Conservation (phyloP, 78 protist genomes). For the Planoprotostelium fungivorum region DNA sequence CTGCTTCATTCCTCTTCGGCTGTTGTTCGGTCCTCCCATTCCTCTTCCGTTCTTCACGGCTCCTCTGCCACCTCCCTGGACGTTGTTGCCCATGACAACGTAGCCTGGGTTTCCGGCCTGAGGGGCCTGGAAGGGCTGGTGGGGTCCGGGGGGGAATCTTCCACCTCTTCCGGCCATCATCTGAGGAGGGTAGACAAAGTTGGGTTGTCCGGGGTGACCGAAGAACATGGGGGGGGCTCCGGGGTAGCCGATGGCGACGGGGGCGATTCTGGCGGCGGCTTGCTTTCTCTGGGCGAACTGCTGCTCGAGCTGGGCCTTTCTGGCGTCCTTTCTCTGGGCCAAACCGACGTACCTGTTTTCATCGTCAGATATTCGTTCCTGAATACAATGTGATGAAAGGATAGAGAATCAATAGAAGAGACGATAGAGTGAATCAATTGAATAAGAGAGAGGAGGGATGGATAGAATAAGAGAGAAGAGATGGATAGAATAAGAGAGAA, state of each 20-base stretch:
- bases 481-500: no score
- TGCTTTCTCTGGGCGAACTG: conserved; percentile 65
- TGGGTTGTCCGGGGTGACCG: conserved; percentile 28
- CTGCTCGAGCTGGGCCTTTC: conserved; percentile 77
- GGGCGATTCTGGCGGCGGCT: conserved; percentile 6
- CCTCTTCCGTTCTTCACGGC: neutral
- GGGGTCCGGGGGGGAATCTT: neutral
- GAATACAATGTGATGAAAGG: no score
- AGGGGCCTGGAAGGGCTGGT: neutral
- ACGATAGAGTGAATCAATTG: no score
- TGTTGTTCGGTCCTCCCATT: neutral
- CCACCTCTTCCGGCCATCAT: conserved; percentile 32
- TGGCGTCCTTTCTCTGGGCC: conserved; percentile 87
- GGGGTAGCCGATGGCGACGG: conserved; percentile 21
- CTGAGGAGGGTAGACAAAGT: conserved; percentile 55
- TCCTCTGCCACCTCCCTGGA: neutral
- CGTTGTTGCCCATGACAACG: neutral
- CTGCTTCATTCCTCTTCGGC: neutral
- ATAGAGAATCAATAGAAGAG: no score
- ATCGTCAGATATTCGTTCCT: no score
- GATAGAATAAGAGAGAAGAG: no score
- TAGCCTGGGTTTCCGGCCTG: neutral
- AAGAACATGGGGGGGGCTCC: conserved; percentile 33
- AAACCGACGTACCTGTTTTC: conserved; percentile 88
- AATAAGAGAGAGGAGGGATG: no score